These are phyloP conservation scores for Sanguinoderma infundibulare DNA, from an alignment of 1,284 basidiomycete genomes.

Conservation along the genomic window DNA sequence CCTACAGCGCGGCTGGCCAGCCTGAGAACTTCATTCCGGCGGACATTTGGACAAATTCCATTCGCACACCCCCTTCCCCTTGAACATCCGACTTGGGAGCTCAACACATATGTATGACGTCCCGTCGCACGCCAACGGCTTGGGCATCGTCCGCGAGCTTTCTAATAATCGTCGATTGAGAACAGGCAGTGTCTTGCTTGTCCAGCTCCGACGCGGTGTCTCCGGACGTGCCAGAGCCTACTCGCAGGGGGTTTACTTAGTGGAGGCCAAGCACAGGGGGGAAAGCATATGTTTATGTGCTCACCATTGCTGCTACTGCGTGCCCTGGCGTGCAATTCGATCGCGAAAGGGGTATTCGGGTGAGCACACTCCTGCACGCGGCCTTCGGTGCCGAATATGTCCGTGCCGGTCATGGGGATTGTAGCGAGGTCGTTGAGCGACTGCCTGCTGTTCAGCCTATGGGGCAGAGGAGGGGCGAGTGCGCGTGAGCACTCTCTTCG, in stretches of 20 bases:
- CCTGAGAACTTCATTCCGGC: no score
- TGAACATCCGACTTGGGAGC: background rate
- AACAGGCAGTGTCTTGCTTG: no score
- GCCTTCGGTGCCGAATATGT: background rate
- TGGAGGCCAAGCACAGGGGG: no score
- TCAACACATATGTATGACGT: background rate
- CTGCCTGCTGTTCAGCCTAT: background rate
- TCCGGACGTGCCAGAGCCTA: no score
- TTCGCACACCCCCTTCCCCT: no score
- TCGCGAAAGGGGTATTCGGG: background rate
- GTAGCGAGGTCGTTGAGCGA: background rate
- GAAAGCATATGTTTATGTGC: no score
- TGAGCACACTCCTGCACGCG: background rate
- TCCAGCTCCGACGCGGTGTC: no score
- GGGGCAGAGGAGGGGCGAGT: background rate
- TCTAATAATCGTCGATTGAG: background rate
- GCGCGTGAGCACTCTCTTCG: background rate
- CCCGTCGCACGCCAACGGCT: background rate
- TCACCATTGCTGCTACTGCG: background rate
- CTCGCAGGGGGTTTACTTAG: no score
- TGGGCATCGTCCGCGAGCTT: background rate
- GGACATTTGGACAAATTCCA: no score
- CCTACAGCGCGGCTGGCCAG: no score
- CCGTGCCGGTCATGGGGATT: background rate
- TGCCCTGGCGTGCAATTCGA: background rate